Evolutionary conservation across 139 green algal genomes (phyloP).

Genomic region (Dunaliella sp.): DNA sequence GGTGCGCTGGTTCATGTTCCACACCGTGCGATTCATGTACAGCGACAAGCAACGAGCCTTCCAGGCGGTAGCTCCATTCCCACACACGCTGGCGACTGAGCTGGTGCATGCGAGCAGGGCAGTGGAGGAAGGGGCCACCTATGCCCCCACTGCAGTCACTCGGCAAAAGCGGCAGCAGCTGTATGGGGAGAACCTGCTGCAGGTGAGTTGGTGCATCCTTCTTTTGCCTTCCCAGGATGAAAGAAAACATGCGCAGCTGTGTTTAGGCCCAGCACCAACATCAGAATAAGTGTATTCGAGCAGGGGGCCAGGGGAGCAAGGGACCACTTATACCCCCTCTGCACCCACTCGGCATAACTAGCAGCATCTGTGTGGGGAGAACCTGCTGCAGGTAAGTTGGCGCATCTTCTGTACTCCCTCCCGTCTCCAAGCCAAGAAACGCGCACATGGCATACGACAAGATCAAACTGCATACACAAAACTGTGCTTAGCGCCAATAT

Average conservation of each 20-base stretch:
- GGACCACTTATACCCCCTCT: not conserved
- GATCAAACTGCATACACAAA: no score
- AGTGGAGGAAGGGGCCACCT: not conserved
- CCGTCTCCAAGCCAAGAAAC: no score
- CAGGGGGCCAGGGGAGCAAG: not conserved
- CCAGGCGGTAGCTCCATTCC: not conserved
- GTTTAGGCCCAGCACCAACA: no score
- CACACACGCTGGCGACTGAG: not conserved
- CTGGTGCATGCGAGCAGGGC: not conserved
- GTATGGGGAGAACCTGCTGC: constrained; percentile 1
- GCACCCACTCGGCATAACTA: not conserved
- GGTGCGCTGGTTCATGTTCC: not conserved
- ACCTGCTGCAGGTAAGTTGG: constrained; percentile 5
- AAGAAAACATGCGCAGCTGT: no score
- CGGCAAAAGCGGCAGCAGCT: not conserved
- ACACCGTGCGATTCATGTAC: not conserved
- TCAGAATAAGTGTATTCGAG: not conserved
- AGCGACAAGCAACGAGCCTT: not conserved
- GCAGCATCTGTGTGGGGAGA: not conserved
- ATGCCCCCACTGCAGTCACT: no score
- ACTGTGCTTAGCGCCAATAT: no score
- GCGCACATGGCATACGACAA: no score
- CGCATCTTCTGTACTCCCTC: no score
- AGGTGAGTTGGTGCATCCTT: no score
- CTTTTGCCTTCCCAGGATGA: no score